A percentile compares a stretch with the other conserved stretches of the same genome.
These are phyloP conservation scores for Gastrodia elata DNA, from an alignment of 106 monocot species.

Conservation along the genomic window DNA sequence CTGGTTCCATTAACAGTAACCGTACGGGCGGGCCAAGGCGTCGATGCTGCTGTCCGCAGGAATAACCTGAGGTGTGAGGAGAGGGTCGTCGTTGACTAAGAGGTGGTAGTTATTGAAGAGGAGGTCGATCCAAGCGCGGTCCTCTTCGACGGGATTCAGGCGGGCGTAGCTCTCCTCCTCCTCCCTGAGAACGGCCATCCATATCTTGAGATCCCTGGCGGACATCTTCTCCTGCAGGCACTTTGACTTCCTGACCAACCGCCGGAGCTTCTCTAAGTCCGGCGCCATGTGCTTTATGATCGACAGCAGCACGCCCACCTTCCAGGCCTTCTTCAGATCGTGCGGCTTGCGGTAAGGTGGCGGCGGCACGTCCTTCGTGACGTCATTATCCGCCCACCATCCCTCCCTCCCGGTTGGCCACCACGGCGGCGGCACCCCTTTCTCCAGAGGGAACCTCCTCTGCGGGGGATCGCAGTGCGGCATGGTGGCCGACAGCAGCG, in stretches of 20 bases:
- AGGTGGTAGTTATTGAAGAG: not conserved
- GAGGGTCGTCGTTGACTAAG: no score
- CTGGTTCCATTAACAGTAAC: no score
- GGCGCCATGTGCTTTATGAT: constrained; percentile 32
- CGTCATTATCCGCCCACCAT: constrained; percentile 3
- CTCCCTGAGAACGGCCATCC: not conserved
- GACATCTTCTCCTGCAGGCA: constrained; percentile 33
- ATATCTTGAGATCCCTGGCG: constrained; percentile 17
- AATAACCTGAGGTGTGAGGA: no score
- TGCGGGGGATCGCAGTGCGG: constrained; percentile 16
- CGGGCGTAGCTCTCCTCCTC: not conserved
- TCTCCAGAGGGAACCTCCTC: constrained; percentile 8
- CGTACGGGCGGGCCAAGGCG: no score
- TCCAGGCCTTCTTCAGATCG: constrained; percentile 12
- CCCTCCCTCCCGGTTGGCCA: constrained; percentile 10
- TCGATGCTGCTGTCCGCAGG: no score
- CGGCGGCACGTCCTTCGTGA: not conserved
- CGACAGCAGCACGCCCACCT: constrained; percentile 17
- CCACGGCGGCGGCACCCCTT: constrained; percentile 15
- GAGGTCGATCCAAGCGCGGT: not conserved
- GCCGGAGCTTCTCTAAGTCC: constrained; percentile 9
- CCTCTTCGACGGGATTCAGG: not conserved
- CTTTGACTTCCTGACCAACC: constrained; percentile 24
- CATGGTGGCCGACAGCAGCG: constrained; percentile 13
- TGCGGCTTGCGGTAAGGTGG: constrained; percentile 15